Percentiles rank a stretch among this genome's conserved stretches.
These are phyloP conservation scores for Allium cepa DNA, from an alignment of 106 monocot species.

Conservation along the genomic window DNA sequence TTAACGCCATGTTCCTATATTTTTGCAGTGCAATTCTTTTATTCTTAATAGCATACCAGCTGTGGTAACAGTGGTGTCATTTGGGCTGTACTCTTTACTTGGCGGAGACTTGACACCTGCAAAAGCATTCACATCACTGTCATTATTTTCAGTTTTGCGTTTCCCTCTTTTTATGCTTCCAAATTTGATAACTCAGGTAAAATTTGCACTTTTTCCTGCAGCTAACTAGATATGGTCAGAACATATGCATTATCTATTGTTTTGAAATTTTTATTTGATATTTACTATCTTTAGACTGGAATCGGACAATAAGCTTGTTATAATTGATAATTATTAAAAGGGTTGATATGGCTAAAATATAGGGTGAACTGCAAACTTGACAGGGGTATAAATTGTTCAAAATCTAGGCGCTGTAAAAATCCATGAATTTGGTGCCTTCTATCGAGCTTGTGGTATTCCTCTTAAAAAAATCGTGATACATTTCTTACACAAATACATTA, in stretches of 20 bases:
- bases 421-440: too few species aligned
- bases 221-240: too few species aligned
- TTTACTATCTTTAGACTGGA: neutral
- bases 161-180: slow-evolving; percentile 94
- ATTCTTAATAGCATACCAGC: slow-evolving; percentile 89
- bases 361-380: too few species aligned
- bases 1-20: neutral
- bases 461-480: too few species aligned
- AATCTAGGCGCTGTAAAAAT: too few species aligned
- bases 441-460: too few species aligned
- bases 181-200: slow-evolving; percentile 95
- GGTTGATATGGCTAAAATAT: too few species aligned
- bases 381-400: too few species aligned
- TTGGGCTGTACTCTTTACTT: slow-evolving; percentile 84
- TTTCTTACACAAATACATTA: too few species aligned
- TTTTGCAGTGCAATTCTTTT: slow-evolving; percentile 83
- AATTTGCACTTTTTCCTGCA: neutral
- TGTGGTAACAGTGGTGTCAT: slow-evolving; percentile 81
- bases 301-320: too few species aligned
- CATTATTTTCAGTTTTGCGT: slow-evolving; percentile 85
- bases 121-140: slow-evolving; percentile 97
- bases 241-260: neutral
- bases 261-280: neutral
- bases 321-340: too few species aligned
- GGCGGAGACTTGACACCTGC: slow-evolving; percentile 94